phyloP scores from a whole-genome alignment of 108 stramenopile genomes.

The Conticribra weissflogii region DNA sequence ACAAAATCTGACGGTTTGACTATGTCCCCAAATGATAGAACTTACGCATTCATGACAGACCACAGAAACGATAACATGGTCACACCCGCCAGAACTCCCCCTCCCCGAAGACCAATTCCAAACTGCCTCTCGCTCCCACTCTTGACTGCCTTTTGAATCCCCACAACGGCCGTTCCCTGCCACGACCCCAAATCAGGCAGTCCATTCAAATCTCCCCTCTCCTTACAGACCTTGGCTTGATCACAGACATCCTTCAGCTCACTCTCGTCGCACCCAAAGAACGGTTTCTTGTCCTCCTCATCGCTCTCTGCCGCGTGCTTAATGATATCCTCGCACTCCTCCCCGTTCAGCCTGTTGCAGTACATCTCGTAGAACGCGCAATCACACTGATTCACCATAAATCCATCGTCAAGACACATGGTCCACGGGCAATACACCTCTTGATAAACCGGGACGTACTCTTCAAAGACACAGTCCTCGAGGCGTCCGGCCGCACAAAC shows the following conservation, averaged over 20 bases:
- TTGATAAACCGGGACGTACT: conserved; percentile 39
- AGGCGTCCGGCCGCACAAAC: conserved; percentile 37
- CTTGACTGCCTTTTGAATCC: neutral
- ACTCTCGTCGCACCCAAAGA: conserved; percentile 47
- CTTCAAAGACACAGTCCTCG: conserved; percentile 40
- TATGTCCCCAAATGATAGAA: too few species aligned
- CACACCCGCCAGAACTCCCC: neutral
- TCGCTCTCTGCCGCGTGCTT: conserved; percentile 2
- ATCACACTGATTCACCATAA: conserved; percentile 46
- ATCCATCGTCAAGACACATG: conserved; percentile 40
- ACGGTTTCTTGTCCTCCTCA: conserved; percentile 36
- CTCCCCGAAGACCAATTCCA: neutral
- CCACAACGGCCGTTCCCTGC: neutral
- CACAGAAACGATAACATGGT: neutral
- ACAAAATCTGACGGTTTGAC: too few species aligned
- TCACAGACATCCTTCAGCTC: conserved; percentile 39
- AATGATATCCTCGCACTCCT: conserved; percentile 24
- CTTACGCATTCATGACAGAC: neutral
- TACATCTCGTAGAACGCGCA: conserved; percentile 53
- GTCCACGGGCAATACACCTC: conserved; percentile 41
- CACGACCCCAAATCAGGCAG: conserved; percentile 21
- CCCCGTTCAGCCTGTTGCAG: conserved; percentile 17
- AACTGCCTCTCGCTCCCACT: neutral
- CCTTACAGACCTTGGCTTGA: conserved; percentile 40
- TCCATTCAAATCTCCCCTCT: conserved; percentile 39